Evolutionary conservation across 441 rosid genomes (phyloP).

Genomic region (Pelargonium fulgidum): DNA sequence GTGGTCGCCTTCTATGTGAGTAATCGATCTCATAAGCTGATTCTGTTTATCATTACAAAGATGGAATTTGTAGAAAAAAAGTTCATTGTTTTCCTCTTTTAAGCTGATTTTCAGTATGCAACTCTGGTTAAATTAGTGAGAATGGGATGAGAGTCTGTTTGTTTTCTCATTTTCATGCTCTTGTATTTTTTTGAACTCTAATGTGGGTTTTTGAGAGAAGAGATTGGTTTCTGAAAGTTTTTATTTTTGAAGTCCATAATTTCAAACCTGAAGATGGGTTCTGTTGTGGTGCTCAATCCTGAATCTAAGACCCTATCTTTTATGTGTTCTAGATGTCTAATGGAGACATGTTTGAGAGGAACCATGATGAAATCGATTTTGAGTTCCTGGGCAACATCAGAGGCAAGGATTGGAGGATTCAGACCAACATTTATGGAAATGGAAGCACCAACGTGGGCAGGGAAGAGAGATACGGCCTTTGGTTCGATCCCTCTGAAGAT

Average conservation of each 20-base stretch:
- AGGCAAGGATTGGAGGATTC: conserved; percentile 98
- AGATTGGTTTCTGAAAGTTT: too few species aligned
- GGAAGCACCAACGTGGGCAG: conserved; percentile 87
- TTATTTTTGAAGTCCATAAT: too few species aligned
- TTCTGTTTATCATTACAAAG: background rate
- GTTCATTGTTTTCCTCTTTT: too few species aligned
- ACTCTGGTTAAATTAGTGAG: too few species aligned
- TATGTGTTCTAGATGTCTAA: conserved; percentile 66
- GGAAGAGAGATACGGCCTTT: conserved; percentile 89
- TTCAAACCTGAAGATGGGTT: too few species aligned
- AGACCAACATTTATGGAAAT: conserved; percentile 90
- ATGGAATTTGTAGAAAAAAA: background rate
- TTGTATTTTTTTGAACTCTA: too few species aligned
- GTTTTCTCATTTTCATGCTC: too few species aligned
- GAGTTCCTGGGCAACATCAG: conserved; percentile 97
- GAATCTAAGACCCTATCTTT: conserved; percentile 2
- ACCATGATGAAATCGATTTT: conserved; percentile 93
- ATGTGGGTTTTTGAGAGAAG: too few species aligned
- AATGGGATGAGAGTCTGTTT: too few species aligned
- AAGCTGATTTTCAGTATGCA: too few species aligned
- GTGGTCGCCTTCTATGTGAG: conserved; percentile 98
- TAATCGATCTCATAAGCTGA: background rate
- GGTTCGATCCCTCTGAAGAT: conserved; percentile 95
- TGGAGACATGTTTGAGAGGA: conserved; percentile 84
- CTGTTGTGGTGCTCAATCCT: background rate